These are phyloP conservation scores for Stylonectria norvegica DNA, from an alignment of 2,329 filamentous ascomycete genomes.

Conservation along the genomic window DNA sequence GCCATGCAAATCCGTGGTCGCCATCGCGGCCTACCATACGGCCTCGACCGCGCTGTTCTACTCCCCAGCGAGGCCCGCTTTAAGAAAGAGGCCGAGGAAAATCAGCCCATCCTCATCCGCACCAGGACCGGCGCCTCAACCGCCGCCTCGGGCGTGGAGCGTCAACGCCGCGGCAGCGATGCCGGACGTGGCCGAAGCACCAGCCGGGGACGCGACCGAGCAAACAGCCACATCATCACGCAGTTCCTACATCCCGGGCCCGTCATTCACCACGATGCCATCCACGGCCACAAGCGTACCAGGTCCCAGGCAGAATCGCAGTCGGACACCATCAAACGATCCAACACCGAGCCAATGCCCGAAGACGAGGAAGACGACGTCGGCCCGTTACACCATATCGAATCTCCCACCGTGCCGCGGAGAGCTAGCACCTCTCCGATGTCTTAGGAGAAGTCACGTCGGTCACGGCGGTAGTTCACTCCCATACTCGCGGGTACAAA, in stretches of 20 bases:
- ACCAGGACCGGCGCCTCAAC: constrained; percentile 36
- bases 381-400: constrained; percentile 22
- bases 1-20: constrained; percentile 68
- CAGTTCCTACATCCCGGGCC: constrained; percentile 50
- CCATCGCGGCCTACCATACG: constrained; percentile 66
- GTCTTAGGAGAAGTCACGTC: constrained; percentile 20
- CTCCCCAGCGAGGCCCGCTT: constrained; percentile 56
- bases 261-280: constrained; percentile 31
- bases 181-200: constrained; percentile 35
- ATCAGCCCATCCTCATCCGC: constrained; percentile 38
- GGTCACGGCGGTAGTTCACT: not conserved
- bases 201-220: constrained; percentile 36
- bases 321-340: constrained; percentile 21
- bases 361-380: constrained; percentile 30
- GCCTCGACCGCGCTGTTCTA: constrained; percentile 59
- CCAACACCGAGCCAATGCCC: constrained; percentile 25
- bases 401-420: constrained; percentile 13
- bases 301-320: constrained; percentile 25
- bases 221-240: constrained; percentile 42
- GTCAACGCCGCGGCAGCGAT: constrained; percentile 24
- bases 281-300: constrained; percentile 26
- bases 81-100: constrained; percentile 49
- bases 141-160: constrained; percentile 28
- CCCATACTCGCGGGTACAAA: not conserved
- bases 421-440: constrained; percentile 27